These are phyloP conservation scores for Nematodospora anomalae DNA, from an alignment of 1,139 yeast species.

Conservation along the genomic window DNA sequence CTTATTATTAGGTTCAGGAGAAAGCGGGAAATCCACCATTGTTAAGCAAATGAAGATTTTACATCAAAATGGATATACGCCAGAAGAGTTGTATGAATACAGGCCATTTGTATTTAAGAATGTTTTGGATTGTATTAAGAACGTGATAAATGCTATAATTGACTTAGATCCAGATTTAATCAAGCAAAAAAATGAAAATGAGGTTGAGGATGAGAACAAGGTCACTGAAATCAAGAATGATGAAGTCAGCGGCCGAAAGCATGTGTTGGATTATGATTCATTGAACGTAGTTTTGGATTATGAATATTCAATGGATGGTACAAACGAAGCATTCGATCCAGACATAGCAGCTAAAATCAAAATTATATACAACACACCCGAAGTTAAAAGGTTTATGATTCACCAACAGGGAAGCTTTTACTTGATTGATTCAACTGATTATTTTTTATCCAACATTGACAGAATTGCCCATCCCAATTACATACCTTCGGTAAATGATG, in stretches of 20 bases:
- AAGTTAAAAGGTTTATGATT: constrained; percentile 56
- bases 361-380: constrained; percentile 54
- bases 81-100: constrained; percentile 63
- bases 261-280: constrained; percentile 38
- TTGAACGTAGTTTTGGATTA: constrained; percentile 48
- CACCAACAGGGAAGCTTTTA: constrained; percentile 74
- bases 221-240: constrained; percentile 7
- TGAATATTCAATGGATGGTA: constrained; percentile 51
- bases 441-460: constrained; percentile 68
- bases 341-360: constrained; percentile 46
- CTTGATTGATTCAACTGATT: constrained; percentile 82
- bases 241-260: constrained; percentile 17
- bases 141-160: constrained; percentile 56
- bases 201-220: constrained; percentile 9
- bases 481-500: constrained; percentile 73
- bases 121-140: constrained; percentile 64
- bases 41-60: constrained; percentile 73
- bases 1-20: constrained; percentile 73
- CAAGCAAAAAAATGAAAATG: constrained; percentile 16
- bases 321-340: constrained; percentile 45
- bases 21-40: constrained; percentile 76
- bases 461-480: constrained; percentile 64
- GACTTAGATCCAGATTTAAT: constrained; percentile 52
- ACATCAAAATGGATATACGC: constrained; percentile 68
- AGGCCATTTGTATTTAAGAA: constrained; percentile 71